Base-by-base conservation (phyloP, 208 protist species). In the Porcisia deanei region DNA sequence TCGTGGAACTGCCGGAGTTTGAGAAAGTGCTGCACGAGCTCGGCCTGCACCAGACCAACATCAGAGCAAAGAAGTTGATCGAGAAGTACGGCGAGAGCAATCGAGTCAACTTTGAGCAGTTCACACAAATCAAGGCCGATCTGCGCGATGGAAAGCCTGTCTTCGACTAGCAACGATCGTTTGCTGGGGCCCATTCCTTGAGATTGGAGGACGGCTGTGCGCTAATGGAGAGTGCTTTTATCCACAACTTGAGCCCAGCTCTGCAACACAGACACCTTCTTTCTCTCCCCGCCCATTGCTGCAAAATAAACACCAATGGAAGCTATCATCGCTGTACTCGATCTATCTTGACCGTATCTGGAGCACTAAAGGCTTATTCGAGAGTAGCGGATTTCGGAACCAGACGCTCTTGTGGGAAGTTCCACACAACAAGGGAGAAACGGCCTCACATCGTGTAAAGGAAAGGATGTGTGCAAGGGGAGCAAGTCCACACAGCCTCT, bases 51-150 rank as follows among this genome's bases (percentile, higher is more conserved):
- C 79, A 89, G 53, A 88, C 72, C 22, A 60, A 83, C 30, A 60
- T 65, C 16, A 81, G 83, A 73, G 88, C 88, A 3, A 71, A 87
- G 49, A 68, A 61, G 0, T 37, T 95, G 37, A 87, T 97, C 16
- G 77, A 87, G 34, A 95, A 95, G 79, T 96, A 96, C 68, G 90
- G 90, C 64, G 74, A 82, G 25, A 47, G 87, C 65, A 84, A 80
- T 14, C 74, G 85, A 39, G 73, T 97, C 30, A 87, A 82, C 79
- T 94, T 95, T 82, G 85, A 94, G 60, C 85, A 96, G 72, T 96
- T 95, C 74, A 71, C 75, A 63, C 84, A 89, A 34, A 76, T 97
- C 18, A 89, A 87, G 58, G 74, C 84, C 37, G 91, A 96, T 63
- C 75, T 94, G 22, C 89, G 90, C 45, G 73, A 91, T n/a, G 89